Conservation (phyloP, 2,329 filamentous ascomycete species). For the Periconia sp. region DNA sequence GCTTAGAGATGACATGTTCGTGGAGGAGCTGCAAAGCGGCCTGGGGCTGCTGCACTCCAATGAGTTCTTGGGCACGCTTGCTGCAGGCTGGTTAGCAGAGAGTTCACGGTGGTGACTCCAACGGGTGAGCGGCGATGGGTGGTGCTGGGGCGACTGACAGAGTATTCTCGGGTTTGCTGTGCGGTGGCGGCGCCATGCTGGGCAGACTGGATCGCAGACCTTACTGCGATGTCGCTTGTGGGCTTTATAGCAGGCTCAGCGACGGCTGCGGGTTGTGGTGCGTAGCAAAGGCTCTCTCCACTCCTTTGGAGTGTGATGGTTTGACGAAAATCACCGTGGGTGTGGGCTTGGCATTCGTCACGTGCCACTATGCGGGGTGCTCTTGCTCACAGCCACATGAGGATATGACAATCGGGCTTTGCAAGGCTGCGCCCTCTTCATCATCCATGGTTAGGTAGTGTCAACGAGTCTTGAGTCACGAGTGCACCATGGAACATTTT, state of each 20-base stretch:
- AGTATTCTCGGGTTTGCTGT: slow-evolving; percentile 99
- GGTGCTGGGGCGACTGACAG: slow-evolving; percentile 50
- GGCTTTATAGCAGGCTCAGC: slow-evolving; percentile 30
- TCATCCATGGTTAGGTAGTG: too few relatives aligned
- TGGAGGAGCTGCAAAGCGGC: slow-evolving; percentile 93
- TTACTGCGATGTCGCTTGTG: slow-evolving; percentile 30
- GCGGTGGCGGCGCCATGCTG: slow-evolving; percentile 88
- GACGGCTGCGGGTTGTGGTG: slow-evolving; percentile 23
- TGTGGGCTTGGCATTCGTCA: too few relatives aligned
- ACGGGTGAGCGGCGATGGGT: background rate
- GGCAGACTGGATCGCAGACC: slow-evolving; percentile 29
- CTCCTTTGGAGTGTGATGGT: background rate
- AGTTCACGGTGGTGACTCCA: background rate
- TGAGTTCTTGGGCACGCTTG: slow-evolving; percentile 92
- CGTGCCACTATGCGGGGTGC: too few relatives aligned
- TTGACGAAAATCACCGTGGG: background rate
- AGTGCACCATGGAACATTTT: too few relatives aligned
- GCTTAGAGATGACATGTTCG: slow-evolving; percentile 98
- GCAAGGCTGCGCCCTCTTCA: too few relatives aligned
- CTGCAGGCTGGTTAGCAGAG: background rate
- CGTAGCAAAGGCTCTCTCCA: slow-evolving; percentile 8
- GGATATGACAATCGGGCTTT: too few relatives aligned
- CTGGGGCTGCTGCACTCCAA: slow-evolving; percentile 90
- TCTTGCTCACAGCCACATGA: too few relatives aligned
- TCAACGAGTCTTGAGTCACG: too few relatives aligned